Conservation (phyloP, 2,329 filamentous ascomycete species). For the Cytospora mali region DNA sequence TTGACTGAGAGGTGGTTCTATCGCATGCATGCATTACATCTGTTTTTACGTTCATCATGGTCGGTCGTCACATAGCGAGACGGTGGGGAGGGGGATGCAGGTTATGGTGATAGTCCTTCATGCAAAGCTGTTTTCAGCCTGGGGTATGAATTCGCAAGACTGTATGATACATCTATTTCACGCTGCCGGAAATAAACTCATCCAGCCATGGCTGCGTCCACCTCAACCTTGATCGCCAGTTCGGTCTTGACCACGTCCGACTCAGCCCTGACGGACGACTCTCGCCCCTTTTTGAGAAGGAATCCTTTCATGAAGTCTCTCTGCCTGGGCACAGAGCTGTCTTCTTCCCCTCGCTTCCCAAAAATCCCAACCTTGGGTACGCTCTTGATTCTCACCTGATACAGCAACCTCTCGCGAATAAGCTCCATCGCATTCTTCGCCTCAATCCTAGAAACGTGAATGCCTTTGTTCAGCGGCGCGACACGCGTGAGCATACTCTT, state of each 20-base stretch:
- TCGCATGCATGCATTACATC: slow-evolving; percentile 17
- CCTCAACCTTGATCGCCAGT: background rate
- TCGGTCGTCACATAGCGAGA: slow-evolving; percentile 20
- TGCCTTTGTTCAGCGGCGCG: slow-evolving; percentile 70
- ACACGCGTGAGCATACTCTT: slow-evolving; percentile 64
- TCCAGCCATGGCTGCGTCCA: slow-evolving; percentile 15
- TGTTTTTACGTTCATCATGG: slow-evolving; percentile 16
- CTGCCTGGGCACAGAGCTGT: slow-evolving; percentile 46
- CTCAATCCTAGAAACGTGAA: slow-evolving; percentile 70
- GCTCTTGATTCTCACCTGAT: slow-evolving; percentile 68
- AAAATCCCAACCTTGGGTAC: slow-evolving; percentile 57
- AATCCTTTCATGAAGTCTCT: slow-evolving; percentile 55
- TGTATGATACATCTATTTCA: slow-evolving; percentile 11
- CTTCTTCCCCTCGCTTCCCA: slow-evolving; percentile 41
- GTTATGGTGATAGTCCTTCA: background rate
- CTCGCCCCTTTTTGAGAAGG: slow-evolving; percentile 37
- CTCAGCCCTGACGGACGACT: background rate
- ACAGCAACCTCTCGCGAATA: slow-evolving; percentile 72
- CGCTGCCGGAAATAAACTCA: background rate
- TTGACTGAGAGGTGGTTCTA: slow-evolving; percentile 63
- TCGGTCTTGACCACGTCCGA: slow-evolving; percentile 8
- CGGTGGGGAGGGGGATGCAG: background rate
- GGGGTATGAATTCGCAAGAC: slow-evolving; percentile 6
- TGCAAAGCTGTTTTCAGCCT: slow-evolving; percentile 4
- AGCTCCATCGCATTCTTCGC: slow-evolving; percentile 76